Percentiles rank a stretch among this genome's conserved stretches.
Conservation (phyloP, 2,329 filamentous ascomycete species). For the Hymenoscyphus albidus region DNA sequence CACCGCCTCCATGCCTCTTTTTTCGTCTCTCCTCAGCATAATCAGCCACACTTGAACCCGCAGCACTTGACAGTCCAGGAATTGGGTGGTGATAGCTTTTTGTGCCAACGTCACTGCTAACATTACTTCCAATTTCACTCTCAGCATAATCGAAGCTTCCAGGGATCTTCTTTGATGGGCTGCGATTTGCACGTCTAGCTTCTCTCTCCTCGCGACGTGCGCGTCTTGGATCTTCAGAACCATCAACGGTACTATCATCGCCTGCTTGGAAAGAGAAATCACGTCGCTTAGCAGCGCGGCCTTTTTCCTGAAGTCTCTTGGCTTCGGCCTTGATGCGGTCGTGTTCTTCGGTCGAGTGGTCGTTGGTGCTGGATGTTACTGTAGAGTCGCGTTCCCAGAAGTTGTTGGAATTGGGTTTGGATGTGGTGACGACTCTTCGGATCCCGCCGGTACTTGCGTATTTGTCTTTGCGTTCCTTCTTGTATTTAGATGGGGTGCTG, state of each 20-base stretch:
- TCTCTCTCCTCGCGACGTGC: slow-evolving; percentile 17
- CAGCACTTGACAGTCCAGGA: slow-evolving; percentile 31
- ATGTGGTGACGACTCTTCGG: slow-evolving; percentile 30
- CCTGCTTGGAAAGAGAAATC: slow-evolving; percentile 35
- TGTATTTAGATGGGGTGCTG: slow-evolving; percentile 43
- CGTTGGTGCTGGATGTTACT: slow-evolving; percentile 7
- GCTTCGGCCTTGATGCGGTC: slow-evolving; percentile 55
- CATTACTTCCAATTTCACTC: slow-evolving; percentile 4
- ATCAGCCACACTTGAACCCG: slow-evolving; percentile 21
- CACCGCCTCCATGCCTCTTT: slow-evolving; percentile 27
- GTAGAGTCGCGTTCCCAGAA: slow-evolving; percentile 20
- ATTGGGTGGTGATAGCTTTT: slow-evolving; percentile 36
- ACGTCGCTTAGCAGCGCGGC: slow-evolving; percentile 38
- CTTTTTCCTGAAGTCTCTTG: slow-evolving; percentile 50
- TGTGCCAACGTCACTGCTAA: slow-evolving; percentile 32
- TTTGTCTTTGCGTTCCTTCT: slow-evolving; percentile 28
- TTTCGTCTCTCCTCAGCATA: slow-evolving; percentile 33
- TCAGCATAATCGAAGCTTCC: slow-evolving; percentile 19
- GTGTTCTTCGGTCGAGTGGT: slow-evolving; percentile 11
- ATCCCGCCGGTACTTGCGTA: slow-evolving; percentile 29
- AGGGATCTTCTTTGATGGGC: slow-evolving; percentile 29
- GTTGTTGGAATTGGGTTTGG: not conserved
- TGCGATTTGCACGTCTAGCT: slow-evolving; percentile 22
- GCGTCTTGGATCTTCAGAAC: slow-evolving; percentile 14
- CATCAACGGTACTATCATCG: slow-evolving; percentile 29